These are phyloP conservation scores for Cordyceps militaris DNA, from an alignment of 2,329 filamentous ascomycete genomes.

Conservation along the genomic window DNA sequence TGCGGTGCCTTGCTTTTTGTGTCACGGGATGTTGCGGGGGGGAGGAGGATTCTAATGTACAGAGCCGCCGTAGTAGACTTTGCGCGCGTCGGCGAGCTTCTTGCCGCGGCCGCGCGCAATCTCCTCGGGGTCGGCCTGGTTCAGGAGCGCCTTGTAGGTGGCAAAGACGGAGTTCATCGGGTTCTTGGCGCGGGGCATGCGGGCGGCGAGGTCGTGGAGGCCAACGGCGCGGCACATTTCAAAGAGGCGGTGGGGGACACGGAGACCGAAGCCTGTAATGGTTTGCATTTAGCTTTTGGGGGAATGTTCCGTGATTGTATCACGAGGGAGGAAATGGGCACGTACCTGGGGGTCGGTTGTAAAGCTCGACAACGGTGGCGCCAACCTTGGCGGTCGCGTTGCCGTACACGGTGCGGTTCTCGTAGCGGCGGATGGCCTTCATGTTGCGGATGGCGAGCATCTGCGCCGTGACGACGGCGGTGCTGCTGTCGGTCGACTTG, in stretches of 20 bases:
- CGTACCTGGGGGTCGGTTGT: constrained; percentile 79
- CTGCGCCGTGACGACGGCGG: constrained; percentile 65
- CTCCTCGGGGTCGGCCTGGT: constrained; percentile 80
- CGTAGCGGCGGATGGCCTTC: constrained; percentile 85
- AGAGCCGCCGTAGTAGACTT: constrained; percentile 89
- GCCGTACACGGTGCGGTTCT: constrained; percentile 86
- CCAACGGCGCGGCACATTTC: constrained; percentile 86
- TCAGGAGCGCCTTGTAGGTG: constrained; percentile 71
- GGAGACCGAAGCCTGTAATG: constrained; percentile 77
- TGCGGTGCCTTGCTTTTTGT: background rate
- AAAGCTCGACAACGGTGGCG: constrained; percentile 77
- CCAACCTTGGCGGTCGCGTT: constrained; percentile 77
- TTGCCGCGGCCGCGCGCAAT: constrained; percentile 83
- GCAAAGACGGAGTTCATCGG: constrained; percentile 98
- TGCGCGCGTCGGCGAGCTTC: constrained; percentile 93
- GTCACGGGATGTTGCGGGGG: too few species aligned
- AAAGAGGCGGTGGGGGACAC: constrained; percentile 85
- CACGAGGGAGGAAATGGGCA: background rate
- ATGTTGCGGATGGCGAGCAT: constrained; percentile 85
- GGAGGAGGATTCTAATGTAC: constrained; percentile 53
- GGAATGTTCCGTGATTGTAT: background rate
- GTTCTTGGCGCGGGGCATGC: constrained; percentile 79
- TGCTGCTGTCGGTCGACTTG: constrained; percentile 68
- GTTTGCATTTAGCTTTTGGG: background rate
- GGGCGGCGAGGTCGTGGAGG: constrained; percentile 78